phyloP scores from a whole-genome alignment of 2,329 filamentous ascomycete species.

The Trichoderma cornu-damae region DNA sequence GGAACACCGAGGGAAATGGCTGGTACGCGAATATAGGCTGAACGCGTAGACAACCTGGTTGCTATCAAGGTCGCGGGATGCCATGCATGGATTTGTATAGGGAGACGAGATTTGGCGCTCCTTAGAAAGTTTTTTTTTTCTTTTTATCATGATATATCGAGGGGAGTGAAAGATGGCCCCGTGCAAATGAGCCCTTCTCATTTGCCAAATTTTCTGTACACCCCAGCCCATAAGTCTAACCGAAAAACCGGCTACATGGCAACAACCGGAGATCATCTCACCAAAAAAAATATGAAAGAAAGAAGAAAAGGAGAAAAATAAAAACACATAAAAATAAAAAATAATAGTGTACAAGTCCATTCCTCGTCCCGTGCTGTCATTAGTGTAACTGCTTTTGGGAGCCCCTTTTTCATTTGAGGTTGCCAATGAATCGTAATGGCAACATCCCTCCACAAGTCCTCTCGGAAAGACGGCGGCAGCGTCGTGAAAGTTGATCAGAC shows the following conservation, averaged over 20 bases:
- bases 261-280: not conserved
- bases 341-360: slow-evolving; percentile 20
- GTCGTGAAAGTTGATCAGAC: not conserved
- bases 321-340: too few species aligned
- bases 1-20: slow-evolving; percentile 23
- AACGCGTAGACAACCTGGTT: slow-evolving; percentile 20
- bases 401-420: not conserved
- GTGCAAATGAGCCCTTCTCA: not conserved
- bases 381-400: not conserved
- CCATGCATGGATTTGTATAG: not conserved
- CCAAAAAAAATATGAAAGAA: too few species aligned
- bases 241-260: not conserved
- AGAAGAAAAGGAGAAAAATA: too few species aligned
- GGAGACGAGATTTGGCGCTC: not conserved
- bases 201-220: slow-evolving; percentile 3
- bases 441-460: not conserved
- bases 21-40: slow-evolving; percentile 29
- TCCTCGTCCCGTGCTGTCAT: not conserved
- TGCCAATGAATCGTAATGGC: not conserved
- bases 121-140: not conserved
- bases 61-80: not conserved
- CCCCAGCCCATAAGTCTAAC: slow-evolving; percentile 1
- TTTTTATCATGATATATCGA: slow-evolving; percentile 7
- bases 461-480: not conserved
- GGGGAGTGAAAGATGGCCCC: slow-evolving; percentile 9